phyloP scores from a whole-genome alignment of 176 grass and related monocot species.

The Tillandsia fasciculata region DNA sequence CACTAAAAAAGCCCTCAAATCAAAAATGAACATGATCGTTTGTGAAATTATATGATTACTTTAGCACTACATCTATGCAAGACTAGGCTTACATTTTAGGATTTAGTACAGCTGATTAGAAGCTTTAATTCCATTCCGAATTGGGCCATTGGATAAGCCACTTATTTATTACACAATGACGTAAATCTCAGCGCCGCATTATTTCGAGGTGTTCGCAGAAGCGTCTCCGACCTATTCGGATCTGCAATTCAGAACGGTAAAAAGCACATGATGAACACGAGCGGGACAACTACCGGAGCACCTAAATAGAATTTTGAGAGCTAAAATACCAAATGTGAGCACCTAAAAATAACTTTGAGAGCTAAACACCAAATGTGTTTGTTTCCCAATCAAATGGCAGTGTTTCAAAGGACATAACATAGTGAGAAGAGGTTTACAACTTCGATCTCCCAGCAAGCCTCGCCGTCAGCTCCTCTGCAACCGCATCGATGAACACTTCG shows the following conservation, averaged over 20 bases:
- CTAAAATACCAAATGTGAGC: too few species aligned
- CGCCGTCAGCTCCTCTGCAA: conserved; percentile 37
- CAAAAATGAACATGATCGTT: too few species aligned
- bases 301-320: neutral
- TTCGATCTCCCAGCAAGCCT: conserved; percentile 36
- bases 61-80: too few species aligned
- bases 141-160: too few species aligned
- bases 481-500: conserved; percentile 48
- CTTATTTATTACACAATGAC: too few species aligned
- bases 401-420: neutral
- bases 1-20: too few species aligned
- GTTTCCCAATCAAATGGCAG: neutral
- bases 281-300: neutral
- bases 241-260: neutral
- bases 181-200: too few species aligned
- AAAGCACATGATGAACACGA: neutral
- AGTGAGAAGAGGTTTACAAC: conserved; percentile 23
- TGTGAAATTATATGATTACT: too few species aligned
- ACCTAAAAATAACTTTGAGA: neutral
- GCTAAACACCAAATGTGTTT: neutral
- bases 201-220: too few species aligned
- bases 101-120: too few species aligned
- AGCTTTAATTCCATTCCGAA: too few species aligned
- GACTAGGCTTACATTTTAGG: too few species aligned
- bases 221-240: neutral